These are phyloP conservation scores for Leishmania tropica DNA, from an alignment of 208 protist genomes.

Conservation along the genomic window DNA sequence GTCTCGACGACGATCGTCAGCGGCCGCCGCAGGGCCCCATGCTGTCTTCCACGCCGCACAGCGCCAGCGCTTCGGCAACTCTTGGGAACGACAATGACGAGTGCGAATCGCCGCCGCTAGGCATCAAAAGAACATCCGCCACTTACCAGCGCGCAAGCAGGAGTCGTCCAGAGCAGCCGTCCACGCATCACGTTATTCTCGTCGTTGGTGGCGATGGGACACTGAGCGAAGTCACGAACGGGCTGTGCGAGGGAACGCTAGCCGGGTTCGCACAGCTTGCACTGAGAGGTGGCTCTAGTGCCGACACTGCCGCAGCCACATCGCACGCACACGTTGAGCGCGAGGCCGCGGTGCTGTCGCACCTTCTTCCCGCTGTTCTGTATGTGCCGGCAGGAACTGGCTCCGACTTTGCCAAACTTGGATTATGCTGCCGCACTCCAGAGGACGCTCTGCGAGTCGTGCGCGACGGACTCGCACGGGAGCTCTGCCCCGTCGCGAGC, in stretches of 20 bases:
- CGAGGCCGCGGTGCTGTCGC: conserved; percentile 52
- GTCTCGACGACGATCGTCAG: not conserved
- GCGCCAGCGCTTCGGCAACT: not conserved
- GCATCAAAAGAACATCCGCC: not conserved
- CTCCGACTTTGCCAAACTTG: conserved; percentile 74
- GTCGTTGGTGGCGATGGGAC: conserved; percentile 81
- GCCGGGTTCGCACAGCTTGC: conserved; percentile 4
- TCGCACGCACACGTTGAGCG: conserved; percentile 47
- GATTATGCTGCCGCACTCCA: conserved; percentile 51
- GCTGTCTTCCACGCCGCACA: not conserved
- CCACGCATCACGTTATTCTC: conserved; percentile 45
- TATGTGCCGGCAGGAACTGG: conserved; percentile 76
- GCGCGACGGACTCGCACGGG: conserved; percentile 14
- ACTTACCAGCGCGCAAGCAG: not conserved
- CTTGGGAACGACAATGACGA: not conserved
- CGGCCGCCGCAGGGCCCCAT: not conserved
- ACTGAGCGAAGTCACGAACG: conserved; percentile 80
- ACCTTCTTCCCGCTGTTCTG: conserved; percentile 69
- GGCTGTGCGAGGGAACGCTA: conserved; percentile 64
- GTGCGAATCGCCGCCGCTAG: not conserved
- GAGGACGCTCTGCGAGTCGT: conserved; percentile 44
- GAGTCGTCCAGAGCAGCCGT: not conserved
- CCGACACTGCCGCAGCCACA: not conserved
- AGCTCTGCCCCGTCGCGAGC: not conserved
- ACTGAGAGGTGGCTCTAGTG: not conserved